Conservation (phyloP, 805 yeast genomes). For the Pichia manshurica region DNA sequence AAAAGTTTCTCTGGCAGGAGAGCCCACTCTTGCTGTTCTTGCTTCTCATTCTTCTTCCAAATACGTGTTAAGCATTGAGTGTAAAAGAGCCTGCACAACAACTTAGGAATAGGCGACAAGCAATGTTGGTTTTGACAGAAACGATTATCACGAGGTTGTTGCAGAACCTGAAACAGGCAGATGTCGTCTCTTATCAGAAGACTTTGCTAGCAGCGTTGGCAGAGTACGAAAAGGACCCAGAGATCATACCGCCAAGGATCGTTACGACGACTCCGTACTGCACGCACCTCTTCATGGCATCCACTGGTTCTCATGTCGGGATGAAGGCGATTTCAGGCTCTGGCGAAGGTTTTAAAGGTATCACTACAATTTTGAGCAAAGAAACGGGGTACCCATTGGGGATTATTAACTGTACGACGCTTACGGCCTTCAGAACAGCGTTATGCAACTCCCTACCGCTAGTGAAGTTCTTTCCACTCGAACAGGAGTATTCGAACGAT, state of each 20-base stretch:
- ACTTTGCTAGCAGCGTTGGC: conserved; percentile 34
- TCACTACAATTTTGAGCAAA: conserved; percentile 46
- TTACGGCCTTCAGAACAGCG: conserved; percentile 67
- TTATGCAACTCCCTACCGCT: conserved; percentile 48
- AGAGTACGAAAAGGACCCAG: conserved; percentile 38
- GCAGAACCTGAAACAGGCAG: conserved; percentile 21
- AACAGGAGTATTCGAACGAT: conserved; percentile 16
- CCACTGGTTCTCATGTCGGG: conserved; percentile 52
- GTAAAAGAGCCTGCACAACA: too few species aligned
- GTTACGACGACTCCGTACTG: conserved; percentile 36
- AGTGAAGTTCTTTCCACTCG: conserved; percentile 30
- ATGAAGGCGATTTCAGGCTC: conserved; percentile 58
- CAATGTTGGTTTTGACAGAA: conserved; percentile 35
- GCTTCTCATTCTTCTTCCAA: too few species aligned
- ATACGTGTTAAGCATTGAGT: too few species aligned
- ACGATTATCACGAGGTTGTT: conserved; percentile 28
- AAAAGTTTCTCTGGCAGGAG: too few species aligned
- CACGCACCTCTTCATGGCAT: conserved; percentile 61
- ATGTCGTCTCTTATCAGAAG: conserved; percentile 33
- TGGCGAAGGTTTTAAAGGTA: conserved; percentile 53
- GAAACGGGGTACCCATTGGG: conserved; percentile 47
- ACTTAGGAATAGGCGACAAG: too few species aligned
- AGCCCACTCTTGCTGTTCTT: too few species aligned
- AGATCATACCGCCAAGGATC: conserved; percentile 50
- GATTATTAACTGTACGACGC: conserved; percentile 48